Evolutionary conservation across 495 filamentous ascomycete species (phyloP).

Genomic region (Tetracladium marchalianum): DNA sequence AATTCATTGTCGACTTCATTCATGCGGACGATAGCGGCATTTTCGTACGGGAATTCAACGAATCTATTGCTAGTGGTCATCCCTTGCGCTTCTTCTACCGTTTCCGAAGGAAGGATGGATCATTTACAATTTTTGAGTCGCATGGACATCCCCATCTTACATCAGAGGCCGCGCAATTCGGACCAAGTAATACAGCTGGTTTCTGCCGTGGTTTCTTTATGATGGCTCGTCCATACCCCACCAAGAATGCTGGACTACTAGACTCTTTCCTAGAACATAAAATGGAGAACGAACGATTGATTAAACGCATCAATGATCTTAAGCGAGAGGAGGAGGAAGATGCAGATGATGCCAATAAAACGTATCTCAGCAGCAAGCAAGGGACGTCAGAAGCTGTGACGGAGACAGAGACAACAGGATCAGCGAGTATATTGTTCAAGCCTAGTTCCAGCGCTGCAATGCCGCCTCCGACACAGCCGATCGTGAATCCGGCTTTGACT

Average conservation of each 20-base stretch:
- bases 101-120: constrained; percentile 64
- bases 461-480: constrained; percentile 60
- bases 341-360: constrained; percentile 37
- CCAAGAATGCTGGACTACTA: constrained; percentile 70
- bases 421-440: constrained; percentile 10
- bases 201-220: constrained; percentile 89
- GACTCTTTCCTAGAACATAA: constrained; percentile 97
- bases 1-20: constrained; percentile 67
- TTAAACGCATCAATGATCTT: constrained; percentile 74
- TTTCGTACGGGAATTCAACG: constrained; percentile 83
- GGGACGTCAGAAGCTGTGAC: constrained; percentile 43
- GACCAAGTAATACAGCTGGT: constrained; percentile 49
- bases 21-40: constrained; percentile 82
- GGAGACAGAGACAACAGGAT: constrained; percentile 20
- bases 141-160: constrained; percentile 87
- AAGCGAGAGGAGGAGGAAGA: constrained; percentile 82
- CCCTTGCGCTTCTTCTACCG: constrained; percentile 83
- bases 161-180: constrained; percentile 52
- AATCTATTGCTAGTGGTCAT: constrained; percentile 75
- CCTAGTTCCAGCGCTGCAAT: constrained; percentile 29
- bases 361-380: constrained; percentile 43
- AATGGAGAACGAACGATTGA: constrained; percentile 87
- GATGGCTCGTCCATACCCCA: constrained; percentile 86
- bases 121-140: constrained; percentile 74
- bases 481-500: constrained; percentile 54